These are phyloP conservation scores for Globisporangium nagaii DNA, from an alignment of 352 stramenopile species.

Conservation along the genomic window DNA sequence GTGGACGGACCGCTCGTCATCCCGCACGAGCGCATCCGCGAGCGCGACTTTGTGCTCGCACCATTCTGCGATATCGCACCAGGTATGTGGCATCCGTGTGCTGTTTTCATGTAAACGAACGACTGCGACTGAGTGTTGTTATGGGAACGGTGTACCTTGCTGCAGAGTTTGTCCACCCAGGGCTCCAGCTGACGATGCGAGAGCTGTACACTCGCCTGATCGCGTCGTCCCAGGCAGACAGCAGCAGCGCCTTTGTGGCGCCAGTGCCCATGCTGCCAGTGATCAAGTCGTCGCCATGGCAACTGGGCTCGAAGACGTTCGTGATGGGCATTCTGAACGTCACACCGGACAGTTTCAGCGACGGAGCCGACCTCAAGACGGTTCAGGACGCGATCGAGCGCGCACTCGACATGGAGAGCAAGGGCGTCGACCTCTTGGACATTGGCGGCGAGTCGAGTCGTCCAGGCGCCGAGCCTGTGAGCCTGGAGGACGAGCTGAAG, in stretches of 20 bases:
- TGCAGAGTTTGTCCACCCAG: slow-evolving; percentile 74
- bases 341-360: slow-evolving; percentile 98
- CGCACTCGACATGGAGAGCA: slow-evolving; percentile 83
- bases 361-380: slow-evolving; percentile 35
- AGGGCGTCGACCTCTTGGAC: slow-evolving; percentile 95
- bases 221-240: background rate
- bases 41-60: slow-evolving; percentile 97
- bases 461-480: slow-evolving; percentile 90
- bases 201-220: slow-evolving; percentile 56
- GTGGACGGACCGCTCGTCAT: slow-evolving; percentile 81
- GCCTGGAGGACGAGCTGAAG: slow-evolving; percentile 86
- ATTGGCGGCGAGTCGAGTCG: slow-evolving; percentile 98
- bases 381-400: slow-evolving; percentile 65
- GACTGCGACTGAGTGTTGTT: background rate
- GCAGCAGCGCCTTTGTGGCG: slow-evolving; percentile 21
- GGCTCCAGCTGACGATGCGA: slow-evolving; percentile 62
- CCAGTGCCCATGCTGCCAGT: slow-evolving; percentile 54
- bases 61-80: slow-evolving; percentile 92
- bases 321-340: slow-evolving; percentile 99
- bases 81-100: slow-evolving; percentile 5
- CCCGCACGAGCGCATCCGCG: slow-evolving; percentile 91
- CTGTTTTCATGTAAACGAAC: background rate
- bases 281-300: slow-evolving; percentile 33
- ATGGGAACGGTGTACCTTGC: too few species aligned
- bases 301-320: slow-evolving; percentile 59